Evolutionary conservation across 163 green algal species (phyloP).

Genomic region (Prototheca wickerhamii): DNA sequence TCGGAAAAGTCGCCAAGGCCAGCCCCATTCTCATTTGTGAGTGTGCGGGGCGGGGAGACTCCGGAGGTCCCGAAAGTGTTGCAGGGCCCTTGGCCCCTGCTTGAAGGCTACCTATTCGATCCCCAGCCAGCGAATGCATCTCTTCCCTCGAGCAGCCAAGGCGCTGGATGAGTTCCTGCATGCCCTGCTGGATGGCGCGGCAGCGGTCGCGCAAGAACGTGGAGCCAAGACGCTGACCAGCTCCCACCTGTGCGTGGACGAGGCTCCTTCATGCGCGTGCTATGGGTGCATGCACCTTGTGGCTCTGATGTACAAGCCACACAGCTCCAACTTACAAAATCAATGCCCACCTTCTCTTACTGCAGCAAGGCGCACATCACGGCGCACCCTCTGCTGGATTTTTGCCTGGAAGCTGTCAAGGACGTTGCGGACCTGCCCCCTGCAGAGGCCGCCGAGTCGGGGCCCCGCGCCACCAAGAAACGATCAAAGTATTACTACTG

Average conservation of each 20-base stretch:
- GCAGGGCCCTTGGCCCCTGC: background rate
- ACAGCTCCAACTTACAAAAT: too few species aligned
- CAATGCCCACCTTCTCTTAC: too few species aligned
- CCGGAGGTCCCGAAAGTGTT: background rate
- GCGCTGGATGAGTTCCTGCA: slow-evolving; percentile 75
- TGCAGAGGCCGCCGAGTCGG: background rate
- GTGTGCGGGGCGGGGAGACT: background rate
- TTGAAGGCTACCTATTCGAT: too few species aligned
- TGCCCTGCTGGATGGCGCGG: slow-evolving; percentile 40
- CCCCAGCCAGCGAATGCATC: background rate
- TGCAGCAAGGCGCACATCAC: slow-evolving; percentile 55
- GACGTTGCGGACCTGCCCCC: slow-evolving; percentile 50
- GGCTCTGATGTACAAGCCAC: too few species aligned
- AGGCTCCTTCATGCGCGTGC: background rate
- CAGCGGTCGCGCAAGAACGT: slow-evolving; percentile 34
- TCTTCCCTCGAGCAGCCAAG: slow-evolving; percentile 39
- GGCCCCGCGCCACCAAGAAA: slow-evolving; percentile 1
- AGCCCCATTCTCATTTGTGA: slow-evolving; percentile 61
- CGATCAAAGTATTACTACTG: slow-evolving; percentile 1
- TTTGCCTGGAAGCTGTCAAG: slow-evolving; percentile 53
- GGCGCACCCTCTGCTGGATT: slow-evolving; percentile 57
- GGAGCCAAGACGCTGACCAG: slow-evolving; percentile 52
- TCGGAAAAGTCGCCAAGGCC: slow-evolving; percentile 78
- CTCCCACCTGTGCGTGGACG: slow-evolving; percentile 49
- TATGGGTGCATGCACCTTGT: background rate